These are phyloP conservation scores for Hyphopichia wangnamkhiaoensis DNA, from an alignment of 1,139 yeast species.

Conservation along the genomic window DNA sequence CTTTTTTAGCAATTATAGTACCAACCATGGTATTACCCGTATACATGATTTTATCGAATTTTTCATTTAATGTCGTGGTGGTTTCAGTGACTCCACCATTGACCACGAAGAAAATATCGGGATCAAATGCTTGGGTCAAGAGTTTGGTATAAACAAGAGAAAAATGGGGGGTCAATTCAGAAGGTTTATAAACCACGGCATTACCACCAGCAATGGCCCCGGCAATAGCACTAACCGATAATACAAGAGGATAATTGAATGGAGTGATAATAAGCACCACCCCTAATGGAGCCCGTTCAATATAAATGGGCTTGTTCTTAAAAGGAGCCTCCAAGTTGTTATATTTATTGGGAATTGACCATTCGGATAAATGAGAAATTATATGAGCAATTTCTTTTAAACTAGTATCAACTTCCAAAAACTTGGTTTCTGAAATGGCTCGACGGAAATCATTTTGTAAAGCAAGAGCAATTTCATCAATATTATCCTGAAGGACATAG, in stretches of 20 bases:
- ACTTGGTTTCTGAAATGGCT: constrained; percentile 57
- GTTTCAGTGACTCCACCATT: constrained; percentile 78
- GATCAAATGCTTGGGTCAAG: constrained; percentile 53
- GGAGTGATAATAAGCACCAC: constrained; percentile 77
- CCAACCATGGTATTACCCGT: constrained; percentile 85
- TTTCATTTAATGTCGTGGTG: constrained; percentile 58
- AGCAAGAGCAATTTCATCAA: constrained; percentile 56
- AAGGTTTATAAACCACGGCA: constrained; percentile 75
- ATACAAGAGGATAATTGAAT: constrained; percentile 79
- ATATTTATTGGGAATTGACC: too few species aligned
- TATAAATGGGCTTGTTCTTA: constrained; percentile 47
- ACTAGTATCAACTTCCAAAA: constrained; percentile 55
- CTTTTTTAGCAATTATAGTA: constrained; percentile 71
- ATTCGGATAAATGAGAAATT: constrained; percentile 58
- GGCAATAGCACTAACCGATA: constrained; percentile 66
- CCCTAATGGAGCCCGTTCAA: constrained; percentile 75
- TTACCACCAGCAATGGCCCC: constrained; percentile 92
- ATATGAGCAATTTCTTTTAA: constrained; percentile 60
- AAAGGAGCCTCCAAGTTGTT: too few species aligned
- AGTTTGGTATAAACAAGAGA: constrained; percentile 56
- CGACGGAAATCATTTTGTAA: constrained; percentile 68
- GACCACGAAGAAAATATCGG: constrained; percentile 59
- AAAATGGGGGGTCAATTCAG: constrained; percentile 71
- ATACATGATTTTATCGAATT: constrained; percentile 81
- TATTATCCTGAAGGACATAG: constrained; percentile 64